Conservation (phyloP, 306 rosid species). For the Prunus armeniaca region DNA sequence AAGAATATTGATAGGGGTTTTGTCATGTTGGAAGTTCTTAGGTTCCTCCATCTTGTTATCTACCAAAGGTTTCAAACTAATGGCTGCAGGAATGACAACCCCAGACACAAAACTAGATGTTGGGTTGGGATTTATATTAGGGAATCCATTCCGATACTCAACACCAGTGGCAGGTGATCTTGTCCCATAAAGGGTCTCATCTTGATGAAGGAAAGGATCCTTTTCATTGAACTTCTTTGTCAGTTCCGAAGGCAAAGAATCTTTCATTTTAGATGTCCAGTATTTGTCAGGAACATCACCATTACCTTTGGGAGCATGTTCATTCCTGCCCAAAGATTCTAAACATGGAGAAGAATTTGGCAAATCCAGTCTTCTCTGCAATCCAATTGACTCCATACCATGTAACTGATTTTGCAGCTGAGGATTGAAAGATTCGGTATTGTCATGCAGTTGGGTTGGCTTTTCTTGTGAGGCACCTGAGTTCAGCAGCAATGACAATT, state of each 20-base stretch:
- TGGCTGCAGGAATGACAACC: conserved; percentile 26
- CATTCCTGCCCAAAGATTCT: conserved; percentile 32
- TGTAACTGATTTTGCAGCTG: conserved; percentile 34
- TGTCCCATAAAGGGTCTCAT: conserved; percentile 34
- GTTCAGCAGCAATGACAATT: conserved; percentile 32
- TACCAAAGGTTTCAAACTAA: conserved; percentile 11
- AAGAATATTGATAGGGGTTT: conserved; percentile 28
- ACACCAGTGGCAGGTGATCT: conserved; percentile 31
- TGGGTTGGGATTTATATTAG: conserved; percentile 29
- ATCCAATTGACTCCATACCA: conserved; percentile 36
- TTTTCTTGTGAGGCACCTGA: conserved; percentile 40
- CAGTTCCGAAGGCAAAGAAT: conserved; percentile 25
- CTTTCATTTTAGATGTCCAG: conserved; percentile 28
- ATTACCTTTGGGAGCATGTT: conserved; percentile 24
- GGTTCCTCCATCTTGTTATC: conserved; percentile 27
- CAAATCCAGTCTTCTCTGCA: conserved; percentile 35
- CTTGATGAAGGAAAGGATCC: conserved; percentile 30
- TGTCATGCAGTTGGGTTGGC: conserved; percentile 31
- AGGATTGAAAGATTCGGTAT: conserved; percentile 32
- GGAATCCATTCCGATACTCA: conserved; percentile 30
- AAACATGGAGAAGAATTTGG: conserved; percentile 36
- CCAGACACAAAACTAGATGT: conserved; percentile 25
- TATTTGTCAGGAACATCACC: conserved; percentile 25
- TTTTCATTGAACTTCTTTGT: conserved; percentile 21
- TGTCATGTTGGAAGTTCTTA: conserved; percentile 21